These are phyloP conservation scores for Jackrogersella multiformis DNA, from an alignment of 495 filamentous ascomycete species.

Conservation along the genomic window DNA sequence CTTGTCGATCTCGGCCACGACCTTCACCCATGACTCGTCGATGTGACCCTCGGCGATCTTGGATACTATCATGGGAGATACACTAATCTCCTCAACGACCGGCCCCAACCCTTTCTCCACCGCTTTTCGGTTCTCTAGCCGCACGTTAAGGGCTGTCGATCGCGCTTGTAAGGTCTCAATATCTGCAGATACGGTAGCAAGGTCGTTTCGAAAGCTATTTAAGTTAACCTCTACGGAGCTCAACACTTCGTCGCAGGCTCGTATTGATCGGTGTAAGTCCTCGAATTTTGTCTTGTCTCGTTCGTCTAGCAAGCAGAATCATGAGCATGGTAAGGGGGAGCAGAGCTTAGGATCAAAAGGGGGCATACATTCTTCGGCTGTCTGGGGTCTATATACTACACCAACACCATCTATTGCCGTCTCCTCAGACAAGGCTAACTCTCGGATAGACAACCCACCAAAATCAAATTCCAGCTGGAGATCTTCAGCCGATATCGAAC, in stretches of 20 bases:
- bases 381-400: slow-evolving; percentile 68
- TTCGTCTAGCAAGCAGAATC: slow-evolving; percentile 66
- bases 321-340: slow-evolving; percentile 37
- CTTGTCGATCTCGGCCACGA: slow-evolving; percentile 84
- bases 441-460: slow-evolving; percentile 74
- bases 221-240: slow-evolving; percentile 92
- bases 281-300: slow-evolving; percentile 88
- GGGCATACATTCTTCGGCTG: slow-evolving; percentile 77
- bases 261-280: slow-evolving; percentile 88
- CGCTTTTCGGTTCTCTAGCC: slow-evolving; percentile 85
- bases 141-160: slow-evolving; percentile 83
- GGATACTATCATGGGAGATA: slow-evolving; percentile 82
- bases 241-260: slow-evolving; percentile 91
- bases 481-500: slow-evolving; percentile 54
- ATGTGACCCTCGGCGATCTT: slow-evolving; percentile 88
- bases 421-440: slow-evolving; percentile 66
- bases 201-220: slow-evolving; percentile 89
- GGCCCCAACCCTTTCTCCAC: slow-evolving; percentile 91
- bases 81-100: slow-evolving; percentile 87
- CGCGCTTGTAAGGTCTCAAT: slow-evolving; percentile 92
- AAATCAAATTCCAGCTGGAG: slow-evolving; percentile 75
- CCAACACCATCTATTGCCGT: slow-evolving; percentile 50
- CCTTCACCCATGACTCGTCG: slow-evolving; percentile 88
- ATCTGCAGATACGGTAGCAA: slow-evolving; percentile 89
- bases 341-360: slow-evolving; percentile 17